Base-by-base conservation (phyloP, 257 asterid genomes). In the Marsdenia floribunda region DNA sequence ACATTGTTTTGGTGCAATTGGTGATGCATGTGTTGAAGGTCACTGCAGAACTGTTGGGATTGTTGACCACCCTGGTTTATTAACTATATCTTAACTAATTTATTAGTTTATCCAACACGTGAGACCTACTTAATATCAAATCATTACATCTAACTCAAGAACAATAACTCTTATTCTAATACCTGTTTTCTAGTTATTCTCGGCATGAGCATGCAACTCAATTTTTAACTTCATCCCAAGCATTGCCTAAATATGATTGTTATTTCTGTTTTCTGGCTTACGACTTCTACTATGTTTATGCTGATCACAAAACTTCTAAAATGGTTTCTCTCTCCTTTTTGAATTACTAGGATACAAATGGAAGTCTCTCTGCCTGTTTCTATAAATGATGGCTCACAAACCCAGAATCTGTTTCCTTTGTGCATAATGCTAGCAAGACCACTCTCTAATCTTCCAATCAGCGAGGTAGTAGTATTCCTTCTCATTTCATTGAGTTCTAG, bases 401-500 rank as follows among this genome's bases (percentile, higher is more conserved):
- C 84, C 80, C 96, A 83, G 77, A 86, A 77, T 82, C 81, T 87
- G 67, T 91, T 93, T 78, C 99, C 99, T 80, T 83, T 91, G 89
- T 86, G 85, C 85, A 87, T 95, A 88, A 72, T 91, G 81, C 76
- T 95, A 84, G 99, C 96, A 57, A 90, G 93, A 76, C 95, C 85
- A 46, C 87, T 85, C 76, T 79, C 91, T 73, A 83, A 85, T 73
- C 86, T 85, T 75, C 86, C 87, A 44, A 84, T 70, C 77, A 83
- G 79, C 66, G 94, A 91, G 97, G 98, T 90, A 82, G 78, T 79
- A 78, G 64, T 78, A 79, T 44, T 80, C 82, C 74, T 15, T 54
- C 73, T 76, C 38, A 73, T 68, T 38, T 53, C 24, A 5, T 66
- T 69, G 53, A 68, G 38, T 75, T 66, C 79, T 76, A 79, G n/a